These are phyloP conservation scores for Fusarium transvaalense DNA, from an alignment of 2,329 filamentous ascomycete genomes.

Conservation along the genomic window DNA sequence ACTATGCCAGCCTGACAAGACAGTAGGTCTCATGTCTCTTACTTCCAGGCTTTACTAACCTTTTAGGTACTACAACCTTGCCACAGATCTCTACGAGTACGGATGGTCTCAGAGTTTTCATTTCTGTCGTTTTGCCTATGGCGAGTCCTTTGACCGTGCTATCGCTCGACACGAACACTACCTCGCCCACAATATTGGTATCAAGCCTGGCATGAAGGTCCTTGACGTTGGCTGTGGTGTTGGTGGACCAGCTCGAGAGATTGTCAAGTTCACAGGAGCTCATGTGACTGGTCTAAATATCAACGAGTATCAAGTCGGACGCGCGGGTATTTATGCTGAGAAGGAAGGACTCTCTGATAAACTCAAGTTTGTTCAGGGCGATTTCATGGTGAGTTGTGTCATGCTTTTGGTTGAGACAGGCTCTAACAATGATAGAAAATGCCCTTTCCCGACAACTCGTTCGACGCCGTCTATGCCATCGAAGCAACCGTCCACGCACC, in stretches of 20 bases:
- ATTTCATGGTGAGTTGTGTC: conserved; percentile 80
- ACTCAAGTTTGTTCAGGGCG: conserved; percentile 89
- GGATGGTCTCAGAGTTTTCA: conserved; percentile 95
- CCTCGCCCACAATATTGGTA: conserved; percentile 85
- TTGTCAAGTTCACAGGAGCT: conserved; percentile 89
- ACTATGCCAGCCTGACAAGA: conserved; percentile 89
- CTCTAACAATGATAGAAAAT: conserved; percentile 74
- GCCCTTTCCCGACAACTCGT: conserved; percentile 89
- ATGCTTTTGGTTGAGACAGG: fast-evolving
- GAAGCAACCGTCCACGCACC: conserved; percentile 97
- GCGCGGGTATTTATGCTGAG: conserved; percentile 82
- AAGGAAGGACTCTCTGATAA: conserved; percentile 84
- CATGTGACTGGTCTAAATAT: conserved; percentile 93
- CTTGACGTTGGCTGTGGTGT: conserved; percentile 97
- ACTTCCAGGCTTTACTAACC: neutral
- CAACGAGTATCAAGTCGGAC: conserved; percentile 97
- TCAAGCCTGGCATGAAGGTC: conserved; percentile 84
- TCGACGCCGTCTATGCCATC: conserved; percentile 96
- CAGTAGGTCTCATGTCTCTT: conserved; percentile 69
- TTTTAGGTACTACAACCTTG: conserved; percentile 87
- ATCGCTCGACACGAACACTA: conserved; percentile 97
- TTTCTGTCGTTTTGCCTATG: conserved; percentile 90
- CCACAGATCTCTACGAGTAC: conserved; percentile 92
- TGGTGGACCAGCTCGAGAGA: conserved; percentile 92
- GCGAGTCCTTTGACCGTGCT: conserved; percentile 86